Base-by-base conservation (phyloP, 2,329 filamentous ascomycete species). In the Thermoascus crustaceus region DNA sequence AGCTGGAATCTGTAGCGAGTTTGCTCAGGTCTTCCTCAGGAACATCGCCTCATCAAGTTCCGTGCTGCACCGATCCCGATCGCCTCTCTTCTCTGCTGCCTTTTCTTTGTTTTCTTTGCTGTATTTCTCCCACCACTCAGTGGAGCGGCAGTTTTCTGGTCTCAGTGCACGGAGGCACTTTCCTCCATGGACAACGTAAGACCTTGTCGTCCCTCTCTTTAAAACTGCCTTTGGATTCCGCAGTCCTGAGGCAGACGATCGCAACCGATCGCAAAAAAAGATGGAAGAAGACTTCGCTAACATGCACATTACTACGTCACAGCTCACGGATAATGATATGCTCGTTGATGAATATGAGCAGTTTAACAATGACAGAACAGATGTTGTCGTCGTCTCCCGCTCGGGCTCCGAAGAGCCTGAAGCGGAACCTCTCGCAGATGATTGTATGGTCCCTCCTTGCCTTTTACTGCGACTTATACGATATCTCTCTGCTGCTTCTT, bases 371-470 rank as follows among this genome's bases (percentile, higher is more conserved):
- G 75, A 78, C 54, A 74, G 76, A 57, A 69, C 71, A 40, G 64
- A 76, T 53, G 74, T 78, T 42, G 73, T 76, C 54, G 75, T 78
- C 55, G 76, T 79, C 49, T 72, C 73, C 29, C 72, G 72, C 41
- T 70, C 75, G 44, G 75, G 76, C 49, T 70, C 70, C 45, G 69
- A 71, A 47, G 74, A 65, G 45, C 60, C 72, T 27, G 71, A 71
- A 49, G 68, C 75, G 42, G 60, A 69, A 34, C 69, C 73, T 38
- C 64, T 68, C 43, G 76, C 76, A 47, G 69, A 78, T 62, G 75
- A 80, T 52, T 72, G 67, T 70, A 66, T 51, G 65, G 49, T 26
- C 35, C 33, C 40, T 37, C 39, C 31, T 35, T 42, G 3, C 13
- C 31, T 33, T 32, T n/a, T 25, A 37, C 11, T 27, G 27, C 19